Conservation (phyloP, 139 green algal genomes). For the Edaphochlamys debaryana region DNA sequence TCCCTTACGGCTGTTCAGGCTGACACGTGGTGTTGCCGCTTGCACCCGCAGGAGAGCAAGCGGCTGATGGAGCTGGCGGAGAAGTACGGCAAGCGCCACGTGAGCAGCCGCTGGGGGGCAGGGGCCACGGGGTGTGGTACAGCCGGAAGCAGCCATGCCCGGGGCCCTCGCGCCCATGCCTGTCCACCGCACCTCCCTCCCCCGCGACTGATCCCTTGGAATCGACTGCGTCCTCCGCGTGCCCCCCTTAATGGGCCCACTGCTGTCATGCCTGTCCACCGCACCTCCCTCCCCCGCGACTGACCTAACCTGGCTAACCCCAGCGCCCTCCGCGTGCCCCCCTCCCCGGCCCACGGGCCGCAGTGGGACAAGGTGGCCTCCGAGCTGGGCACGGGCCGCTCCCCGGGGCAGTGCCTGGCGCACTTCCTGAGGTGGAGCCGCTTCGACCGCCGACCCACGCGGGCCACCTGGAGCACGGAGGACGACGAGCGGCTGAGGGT, state of each 20-base stretch:
- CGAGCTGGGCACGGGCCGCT: slow-evolving; percentile 46
- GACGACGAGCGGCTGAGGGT: slow-evolving; percentile 39
- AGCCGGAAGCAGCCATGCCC: not conserved
- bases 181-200: not conserved
- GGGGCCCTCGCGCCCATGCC: not conserved
- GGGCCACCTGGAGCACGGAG: slow-evolving; percentile 15
- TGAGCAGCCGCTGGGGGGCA: not conserved
- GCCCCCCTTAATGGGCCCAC: not conserved
- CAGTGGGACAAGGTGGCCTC: slow-evolving; percentile 40
- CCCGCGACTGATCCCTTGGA: too few relatives aligned
- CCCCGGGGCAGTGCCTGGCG: slow-evolving; percentile 43
- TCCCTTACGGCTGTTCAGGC: too few relatives aligned
- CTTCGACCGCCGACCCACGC: slow-evolving; percentile 14
- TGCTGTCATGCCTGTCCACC: not conserved
- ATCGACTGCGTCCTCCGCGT: too few relatives aligned
- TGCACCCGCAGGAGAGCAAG: slow-evolving; percentile 28
- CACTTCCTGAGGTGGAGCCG: slow-evolving; percentile 39
- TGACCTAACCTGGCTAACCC: too few relatives aligned
- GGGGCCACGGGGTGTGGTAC: not conserved
- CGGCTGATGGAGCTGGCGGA: slow-evolving; percentile 34
- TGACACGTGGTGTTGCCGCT: too few relatives aligned
- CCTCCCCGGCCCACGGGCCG: not conserved
- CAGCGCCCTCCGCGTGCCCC: too few relatives aligned
- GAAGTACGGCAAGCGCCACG: slow-evolving; percentile 14
- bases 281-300: not conserved